These are phyloP conservation scores for Pittosporum tobira DNA, from an alignment of 129 eudicot species.

Conservation along the genomic window DNA sequence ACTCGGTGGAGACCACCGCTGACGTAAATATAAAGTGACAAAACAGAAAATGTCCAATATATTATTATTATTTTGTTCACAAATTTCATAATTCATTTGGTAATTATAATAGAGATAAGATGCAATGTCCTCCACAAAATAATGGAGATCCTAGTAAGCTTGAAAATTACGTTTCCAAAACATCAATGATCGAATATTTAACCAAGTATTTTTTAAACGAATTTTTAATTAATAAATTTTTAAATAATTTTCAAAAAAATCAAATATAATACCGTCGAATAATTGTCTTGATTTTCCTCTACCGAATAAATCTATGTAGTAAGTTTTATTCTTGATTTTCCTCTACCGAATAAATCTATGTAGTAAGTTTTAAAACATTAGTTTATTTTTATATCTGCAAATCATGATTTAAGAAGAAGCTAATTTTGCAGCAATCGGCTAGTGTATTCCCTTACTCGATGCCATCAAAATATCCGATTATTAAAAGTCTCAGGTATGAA, in stretches of 20 bases:
- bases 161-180: not conserved
- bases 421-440: not conserved
- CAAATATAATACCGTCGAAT: too few relatives aligned
- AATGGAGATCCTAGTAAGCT: not conserved
- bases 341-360: not conserved
- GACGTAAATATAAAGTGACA: too few relatives aligned
- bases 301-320: too few relatives aligned
- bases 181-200: not conserved
- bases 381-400: not conserved
- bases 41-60: too few relatives aligned
- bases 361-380: not conserved
- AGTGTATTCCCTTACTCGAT: not conserved
- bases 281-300: too few relatives aligned
- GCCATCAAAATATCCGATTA: not conserved
- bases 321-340: too few relatives aligned
- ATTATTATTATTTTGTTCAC: constrained; percentile 2
- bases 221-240: not conserved
- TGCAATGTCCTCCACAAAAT: constrained; percentile 8
- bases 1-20: too few relatives aligned
- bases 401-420: not conserved
- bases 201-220: not conserved
- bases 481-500: not conserved
- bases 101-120: constrained; percentile 9
- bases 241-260: too few relatives aligned
- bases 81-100: not conserved